These are phyloP conservation scores for Talaromyces stipitatus DNA, from an alignment of 495 filamentous ascomycete species.

Conservation along the genomic window DNA sequence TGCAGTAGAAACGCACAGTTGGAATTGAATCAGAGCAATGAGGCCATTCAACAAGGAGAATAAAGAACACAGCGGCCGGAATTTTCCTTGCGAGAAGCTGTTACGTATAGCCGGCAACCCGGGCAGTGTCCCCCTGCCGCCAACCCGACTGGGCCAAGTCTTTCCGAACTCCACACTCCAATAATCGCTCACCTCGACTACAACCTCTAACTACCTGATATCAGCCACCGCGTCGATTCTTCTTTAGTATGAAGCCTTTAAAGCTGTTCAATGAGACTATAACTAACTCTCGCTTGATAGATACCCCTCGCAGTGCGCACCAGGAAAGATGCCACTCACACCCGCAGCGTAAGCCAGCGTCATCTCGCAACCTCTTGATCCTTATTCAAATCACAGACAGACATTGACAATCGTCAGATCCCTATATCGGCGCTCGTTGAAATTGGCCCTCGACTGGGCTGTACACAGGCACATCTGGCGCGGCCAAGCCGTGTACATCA, in stretches of 20 bases:
- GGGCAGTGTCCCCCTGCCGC: background rate
- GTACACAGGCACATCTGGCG: conserved; percentile 89
- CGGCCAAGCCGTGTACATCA: conserved; percentile 90
- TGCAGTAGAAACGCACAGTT: background rate
- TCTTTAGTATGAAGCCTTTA: background rate
- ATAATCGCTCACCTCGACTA: background rate
- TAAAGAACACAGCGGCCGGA: background rate
- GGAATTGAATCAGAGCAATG: background rate
- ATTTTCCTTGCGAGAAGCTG: background rate
- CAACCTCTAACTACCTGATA: too few relatives aligned
- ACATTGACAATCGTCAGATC: conserved; percentile 48
- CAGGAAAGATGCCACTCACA: conserved; percentile 29
- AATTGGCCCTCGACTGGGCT: conserved; percentile 89
- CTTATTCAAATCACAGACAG: background rate
- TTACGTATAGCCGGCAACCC: background rate
- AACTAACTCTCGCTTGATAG: background rate
- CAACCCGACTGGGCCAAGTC: background rate
- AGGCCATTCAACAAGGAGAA: background rate
- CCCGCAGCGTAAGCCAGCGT: conserved; percentile 29
- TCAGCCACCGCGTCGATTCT: background rate
- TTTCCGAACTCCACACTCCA: background rate
- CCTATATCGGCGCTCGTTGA: conserved; percentile 87
- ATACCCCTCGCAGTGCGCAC: background rate
- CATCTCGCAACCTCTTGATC: background rate
- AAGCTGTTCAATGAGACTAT: background rate